Evolutionary conservation across 352 stramenopile genomes (phyloP).

Genomic region (Phytopythium aichiense): DNA sequence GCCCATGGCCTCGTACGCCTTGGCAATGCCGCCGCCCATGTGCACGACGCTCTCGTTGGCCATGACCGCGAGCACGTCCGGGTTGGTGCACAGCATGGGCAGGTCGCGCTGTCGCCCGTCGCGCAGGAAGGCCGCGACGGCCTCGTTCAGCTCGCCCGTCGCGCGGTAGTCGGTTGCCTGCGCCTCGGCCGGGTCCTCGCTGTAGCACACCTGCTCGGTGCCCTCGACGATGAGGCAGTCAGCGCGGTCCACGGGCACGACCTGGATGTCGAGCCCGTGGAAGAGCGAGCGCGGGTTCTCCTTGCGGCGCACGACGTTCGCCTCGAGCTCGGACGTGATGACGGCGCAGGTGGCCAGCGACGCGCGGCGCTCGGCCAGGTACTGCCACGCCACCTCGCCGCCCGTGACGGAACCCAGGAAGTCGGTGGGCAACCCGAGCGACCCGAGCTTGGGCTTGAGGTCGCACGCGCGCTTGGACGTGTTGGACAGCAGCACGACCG

Average conservation of each 20-base stretch:
- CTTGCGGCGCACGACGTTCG: constrained; percentile 25
- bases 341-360: constrained; percentile 31
- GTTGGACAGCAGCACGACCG: constrained; percentile 87
- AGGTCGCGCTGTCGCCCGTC: constrained; percentile 45
- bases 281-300: constrained; percentile 42
- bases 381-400: constrained; percentile 47
- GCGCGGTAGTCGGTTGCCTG: constrained; percentile 38
- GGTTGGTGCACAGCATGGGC: constrained; percentile 85
- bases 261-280: constrained; percentile 39
- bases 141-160: constrained; percentile 34
- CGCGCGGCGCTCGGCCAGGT: constrained; percentile 20
- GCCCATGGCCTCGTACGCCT: constrained; percentile 73
- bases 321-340: constrained; percentile 32
- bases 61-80: constrained; percentile 76
- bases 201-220: constrained; percentile 52
- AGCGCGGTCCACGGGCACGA: constrained; percentile 33
- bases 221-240: constrained; percentile 58
- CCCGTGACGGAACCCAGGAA: constrained; percentile 54
- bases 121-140: constrained; percentile 43
- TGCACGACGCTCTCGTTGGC: constrained; percentile 51
- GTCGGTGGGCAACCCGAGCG: constrained; percentile 62
- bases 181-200: constrained; percentile 21
- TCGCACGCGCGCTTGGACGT: constrained; percentile 65
- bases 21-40: constrained; percentile 77
- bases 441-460: constrained; percentile 42